Evolutionary conservation across 2,329 filamentous ascomycete species (phyloP), one percentile per base, ranked within the genome.

Genomic region (Rhinocladiella mackenziei): DNA sequence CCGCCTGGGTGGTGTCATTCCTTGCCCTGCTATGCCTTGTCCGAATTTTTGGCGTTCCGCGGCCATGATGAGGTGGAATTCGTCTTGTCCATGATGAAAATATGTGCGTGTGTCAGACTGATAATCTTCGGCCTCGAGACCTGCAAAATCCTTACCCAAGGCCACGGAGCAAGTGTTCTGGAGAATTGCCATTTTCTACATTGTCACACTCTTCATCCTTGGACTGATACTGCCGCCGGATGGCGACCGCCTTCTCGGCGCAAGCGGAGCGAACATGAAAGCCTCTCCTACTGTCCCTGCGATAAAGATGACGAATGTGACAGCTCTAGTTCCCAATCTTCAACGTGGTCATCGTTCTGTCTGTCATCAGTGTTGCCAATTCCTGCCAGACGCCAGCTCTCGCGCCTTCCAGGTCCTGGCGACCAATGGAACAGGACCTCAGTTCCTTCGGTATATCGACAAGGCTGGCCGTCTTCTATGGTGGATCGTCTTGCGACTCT

Each of bases 81-180:
- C 55, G 70, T 89, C 43, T 92, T 94, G 60, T 84, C 86, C 22
- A 79, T 89, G 35, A 71, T 96, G 67, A 96, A 96, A 62, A 79
- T 95, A 37, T 73, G 83, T 33, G 88, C 89, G 22, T 80, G 94
- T 7, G 82, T 94, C 53, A 87, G 86, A 39, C 94, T 94, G 66
- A 91, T 94, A 54, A 79, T 95, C 35, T 77, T 95, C 3, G 89
- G 87, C 5, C 83, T 94, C 48, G 80, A 76, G 79, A 51, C 77
- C 77, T 23, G 65, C 70, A 45, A 77, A 92, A 61, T 86, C 84
- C 1, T 73, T 96, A 1, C 89, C 89, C 0, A 88, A 81, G 0
- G 89, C 89, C 9, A 81, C 92, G 58, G 94, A 92, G 68, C 89
- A 94, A 30, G 46, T 95, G n/a, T 94, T 95, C 65, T 96, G 89